Evolutionary conservation across 192 early-diverging fungal species (phyloP).

Genomic region (Coemansia guatemalensis): DNA sequence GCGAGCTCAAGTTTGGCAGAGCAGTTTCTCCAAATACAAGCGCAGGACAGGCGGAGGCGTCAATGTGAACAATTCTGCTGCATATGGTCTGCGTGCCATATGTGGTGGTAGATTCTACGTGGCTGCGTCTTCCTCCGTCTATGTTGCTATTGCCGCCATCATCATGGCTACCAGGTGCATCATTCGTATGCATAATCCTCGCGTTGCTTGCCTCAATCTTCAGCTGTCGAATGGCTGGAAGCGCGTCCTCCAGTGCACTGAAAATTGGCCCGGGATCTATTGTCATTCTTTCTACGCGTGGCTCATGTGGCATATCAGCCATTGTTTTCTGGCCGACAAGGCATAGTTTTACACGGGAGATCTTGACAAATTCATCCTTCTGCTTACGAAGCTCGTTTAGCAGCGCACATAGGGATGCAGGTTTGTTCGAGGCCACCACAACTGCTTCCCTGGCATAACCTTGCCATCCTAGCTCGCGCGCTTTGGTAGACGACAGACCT

Average conservation of each 20-base stretch:
- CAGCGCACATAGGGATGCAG: background rate
- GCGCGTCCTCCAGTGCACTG: conserved; percentile 1
- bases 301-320: background rate
- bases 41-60: conserved; percentile 12
- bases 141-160: background rate
- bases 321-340: background rate
- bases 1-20: conserved; percentile 6
- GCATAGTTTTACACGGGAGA: background rate
- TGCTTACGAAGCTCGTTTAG: background rate
- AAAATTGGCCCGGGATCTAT: conserved; percentile 10
- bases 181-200: background rate
- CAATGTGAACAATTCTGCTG: conserved; percentile 2
- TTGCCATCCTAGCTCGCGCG: conserved; percentile 23
- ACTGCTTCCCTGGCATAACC: conserved; percentile 7
- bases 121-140: background rate
- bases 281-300: background rate
- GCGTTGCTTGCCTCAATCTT: conserved; percentile 15
- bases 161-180: background rate
- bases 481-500: conserved; percentile 19
- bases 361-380: background rate
- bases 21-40: background rate
- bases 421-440: conserved; percentile 2
- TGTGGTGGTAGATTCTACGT: background rate
- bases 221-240: conserved; percentile 10
- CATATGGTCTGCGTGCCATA: background rate